Base-by-base conservation (phyloP, 2,329 filamentous ascomycete species). In the Pseudopyricularia javanii region DNA sequence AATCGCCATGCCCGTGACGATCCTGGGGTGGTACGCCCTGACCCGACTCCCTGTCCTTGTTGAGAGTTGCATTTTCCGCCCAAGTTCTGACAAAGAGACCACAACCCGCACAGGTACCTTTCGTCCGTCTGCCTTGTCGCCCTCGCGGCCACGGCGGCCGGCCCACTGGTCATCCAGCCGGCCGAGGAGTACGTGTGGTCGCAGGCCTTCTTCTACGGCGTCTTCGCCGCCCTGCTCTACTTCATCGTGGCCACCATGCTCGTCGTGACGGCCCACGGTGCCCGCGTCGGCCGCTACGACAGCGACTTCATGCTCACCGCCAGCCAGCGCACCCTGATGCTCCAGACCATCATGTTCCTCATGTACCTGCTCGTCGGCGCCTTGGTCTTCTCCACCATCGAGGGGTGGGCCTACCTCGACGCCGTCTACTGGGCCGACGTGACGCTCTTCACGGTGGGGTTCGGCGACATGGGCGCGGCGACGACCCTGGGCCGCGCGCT, bases 291-390 rank as follows among this genome's bases (percentile, higher is more conserved):
- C 2, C 85, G 88, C 59, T 95, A 95, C 60, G 76, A 77, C 7
- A 85, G 88, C 59, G 83, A 89, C 61, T 95, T 95, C 59, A 73
- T 78, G 58, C 74, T 95, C 24, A 91, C 86, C 0, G 79, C 83
- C 52, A 85, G 85, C 56, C 91, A 96, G 66, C 79, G 91, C 9
- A 95, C 88, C 0, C 71, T 96, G 22, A 95, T 96, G 74, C 69
- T 95, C 28, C 91, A 96, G 67, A 95, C 89, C 1, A 94, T 94
- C 67, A 72, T 86, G 53, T 88, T 94, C 62, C 83, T 95, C 51
- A 69, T 88, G 49, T 95, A 93, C 73, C 71, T 96, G 0, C 81
- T 87, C 0, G 68, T 89, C 2, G 91, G 91, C 1, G 88, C 85
- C 0, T 78, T 83, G 0, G 70, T 95, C 0, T 95, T 93, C 62